These are phyloP conservation scores for Mycosphaerella sp. DNA, from an alignment of 2,329 filamentous ascomycete species.

Conservation along the genomic window DNA sequence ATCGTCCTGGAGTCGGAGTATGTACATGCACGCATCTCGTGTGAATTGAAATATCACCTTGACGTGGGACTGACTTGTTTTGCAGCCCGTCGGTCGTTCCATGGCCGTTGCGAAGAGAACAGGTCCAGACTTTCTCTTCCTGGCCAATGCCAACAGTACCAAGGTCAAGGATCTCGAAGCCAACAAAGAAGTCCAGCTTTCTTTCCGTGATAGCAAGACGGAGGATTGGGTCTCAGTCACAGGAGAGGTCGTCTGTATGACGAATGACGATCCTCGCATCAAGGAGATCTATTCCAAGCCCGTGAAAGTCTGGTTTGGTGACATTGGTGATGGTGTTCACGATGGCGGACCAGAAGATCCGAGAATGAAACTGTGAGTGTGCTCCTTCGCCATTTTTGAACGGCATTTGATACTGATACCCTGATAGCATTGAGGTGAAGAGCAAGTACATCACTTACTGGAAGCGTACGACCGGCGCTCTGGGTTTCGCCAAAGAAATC, in stretches of 20 bases:
- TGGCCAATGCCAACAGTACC: slow-evolving; percentile 42
- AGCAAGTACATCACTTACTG: slow-evolving; percentile 31
- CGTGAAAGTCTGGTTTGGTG: slow-evolving; percentile 45
- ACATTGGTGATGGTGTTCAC: slow-evolving; percentile 46
- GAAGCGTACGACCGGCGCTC: slow-evolving; percentile 26
- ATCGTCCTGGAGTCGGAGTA: slow-evolving; percentile 37
- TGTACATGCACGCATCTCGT: slow-evolving; percentile 3
- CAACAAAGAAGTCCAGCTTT: slow-evolving; percentile 40
- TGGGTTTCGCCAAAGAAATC: slow-evolving; percentile 33
- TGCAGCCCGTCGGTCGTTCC: slow-evolving; percentile 36
- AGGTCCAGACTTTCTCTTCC: slow-evolving; percentile 48
- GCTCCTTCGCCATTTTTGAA: background rate
- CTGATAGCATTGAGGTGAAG: slow-evolving; percentile 12
- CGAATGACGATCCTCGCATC: slow-evolving; percentile 43
- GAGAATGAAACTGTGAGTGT: slow-evolving; percentile 38
- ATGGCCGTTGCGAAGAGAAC: slow-evolving; percentile 52
- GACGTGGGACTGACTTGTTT: no score
- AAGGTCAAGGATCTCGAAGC: slow-evolving; percentile 44
- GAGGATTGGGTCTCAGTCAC: slow-evolving; percentile 46
- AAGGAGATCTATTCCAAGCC: slow-evolving; percentile 41
- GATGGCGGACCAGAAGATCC: slow-evolving; percentile 43
- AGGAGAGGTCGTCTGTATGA: slow-evolving; percentile 37
- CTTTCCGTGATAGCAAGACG: slow-evolving; percentile 42
- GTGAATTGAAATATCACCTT: slow-evolving; percentile 21
- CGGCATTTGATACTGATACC: background rate